A percentile compares a stretch with the other conserved stretches of the same genome.
These are phyloP conservation scores for Solanum dulcamara DNA, from an alignment of 257 asterid genomes.

Conservation along the genomic window DNA sequence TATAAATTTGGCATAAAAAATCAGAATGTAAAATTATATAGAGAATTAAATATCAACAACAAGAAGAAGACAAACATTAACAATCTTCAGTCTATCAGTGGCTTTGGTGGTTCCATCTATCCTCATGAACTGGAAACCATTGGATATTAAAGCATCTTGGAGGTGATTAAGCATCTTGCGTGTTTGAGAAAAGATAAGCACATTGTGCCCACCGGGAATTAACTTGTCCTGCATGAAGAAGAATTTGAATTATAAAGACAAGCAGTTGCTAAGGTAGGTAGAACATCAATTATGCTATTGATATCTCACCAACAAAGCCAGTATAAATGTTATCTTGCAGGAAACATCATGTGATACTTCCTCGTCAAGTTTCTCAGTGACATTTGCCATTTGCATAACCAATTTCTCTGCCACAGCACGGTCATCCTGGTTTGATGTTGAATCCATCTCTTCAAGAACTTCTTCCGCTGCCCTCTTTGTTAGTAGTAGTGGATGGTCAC, in stretches of 20 bases:
- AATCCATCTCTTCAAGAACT: conserved; percentile 92
- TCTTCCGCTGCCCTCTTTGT: conserved; percentile 98
- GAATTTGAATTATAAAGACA: neutral
- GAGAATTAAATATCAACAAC: neutral
- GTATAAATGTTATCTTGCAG: conserved; percentile 75
- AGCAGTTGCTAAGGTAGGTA: neutral
- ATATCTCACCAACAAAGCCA: conserved; percentile 58
- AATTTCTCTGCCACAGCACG: conserved; percentile 68
- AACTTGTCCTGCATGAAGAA: conserved; percentile 49
- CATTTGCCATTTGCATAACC: conserved; percentile 90
- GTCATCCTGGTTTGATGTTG: conserved; percentile 51
- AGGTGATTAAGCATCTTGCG: conserved; percentile 85
- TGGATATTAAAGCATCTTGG: conserved; percentile 63
- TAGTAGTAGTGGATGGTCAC: conserved; percentile 87
- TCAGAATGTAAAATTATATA: neutral
- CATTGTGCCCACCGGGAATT: conserved; percentile 80
- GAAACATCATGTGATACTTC: conserved; percentile 57
- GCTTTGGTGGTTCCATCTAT: conserved; percentile 88
- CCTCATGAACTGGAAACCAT: conserved; percentile 55
- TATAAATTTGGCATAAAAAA: conserved; percentile 11
- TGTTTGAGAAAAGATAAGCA: conserved; percentile 91
- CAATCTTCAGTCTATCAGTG: conserved; percentile 57
- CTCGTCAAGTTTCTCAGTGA: conserved; percentile 60
- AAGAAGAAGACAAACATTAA: conserved; percentile 49
- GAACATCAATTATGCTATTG: neutral